A percentile compares a stretch with the other conserved stretches of the same genome.
Conservation (phyloP, 2,329 filamentous ascomycete species). For the Corinectria fuckeliana region DNA sequence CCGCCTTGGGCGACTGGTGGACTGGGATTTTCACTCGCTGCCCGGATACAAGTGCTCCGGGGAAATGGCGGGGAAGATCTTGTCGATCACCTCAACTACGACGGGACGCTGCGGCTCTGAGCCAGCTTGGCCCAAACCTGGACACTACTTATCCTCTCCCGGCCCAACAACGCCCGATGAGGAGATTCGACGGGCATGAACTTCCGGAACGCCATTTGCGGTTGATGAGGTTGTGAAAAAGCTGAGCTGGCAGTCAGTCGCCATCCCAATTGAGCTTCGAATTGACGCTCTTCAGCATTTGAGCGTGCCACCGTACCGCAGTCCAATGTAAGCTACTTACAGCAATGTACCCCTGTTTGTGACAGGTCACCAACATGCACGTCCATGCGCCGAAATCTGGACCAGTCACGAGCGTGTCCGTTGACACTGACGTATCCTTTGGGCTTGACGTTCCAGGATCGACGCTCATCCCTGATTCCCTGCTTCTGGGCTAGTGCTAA, state of each 20-base stretch:
- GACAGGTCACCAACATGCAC: slow-evolving; percentile 2
- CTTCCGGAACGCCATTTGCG: slow-evolving; percentile 12
- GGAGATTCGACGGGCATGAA: slow-evolving; percentile 14
- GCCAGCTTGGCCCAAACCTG: slow-evolving; percentile 19
- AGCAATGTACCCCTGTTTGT: neutral
- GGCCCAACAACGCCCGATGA: slow-evolving; percentile 12
- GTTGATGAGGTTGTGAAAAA: slow-evolving; percentile 20
- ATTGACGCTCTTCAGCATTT: neutral
- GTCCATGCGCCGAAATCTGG: neutral
- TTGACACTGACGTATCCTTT: neutral
- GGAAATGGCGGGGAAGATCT: slow-evolving; percentile 36
- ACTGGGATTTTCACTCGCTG: slow-evolving; percentile 11
- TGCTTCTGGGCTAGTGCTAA: slow-evolving; percentile 14
- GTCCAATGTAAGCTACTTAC: too few species aligned
- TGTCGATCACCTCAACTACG: slow-evolving; percentile 34
- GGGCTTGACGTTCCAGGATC: slow-evolving; percentile 6
- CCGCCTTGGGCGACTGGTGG: slow-evolving; percentile 3
- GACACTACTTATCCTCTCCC: slow-evolving; percentile 1
- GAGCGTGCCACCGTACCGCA: neutral
- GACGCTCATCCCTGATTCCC: slow-evolving; percentile 12
- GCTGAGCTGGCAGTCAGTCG: slow-evolving; percentile 18
- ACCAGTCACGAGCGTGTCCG: neutral
- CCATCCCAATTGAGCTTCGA: slow-evolving; percentile 26
- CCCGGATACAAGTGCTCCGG: slow-evolving; percentile 32
- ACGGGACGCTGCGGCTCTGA: slow-evolving; percentile 32